phyloP scores from a whole-genome alignment of 2,329 filamentous ascomycete species.

The Calonectria multiphialidica region DNA sequence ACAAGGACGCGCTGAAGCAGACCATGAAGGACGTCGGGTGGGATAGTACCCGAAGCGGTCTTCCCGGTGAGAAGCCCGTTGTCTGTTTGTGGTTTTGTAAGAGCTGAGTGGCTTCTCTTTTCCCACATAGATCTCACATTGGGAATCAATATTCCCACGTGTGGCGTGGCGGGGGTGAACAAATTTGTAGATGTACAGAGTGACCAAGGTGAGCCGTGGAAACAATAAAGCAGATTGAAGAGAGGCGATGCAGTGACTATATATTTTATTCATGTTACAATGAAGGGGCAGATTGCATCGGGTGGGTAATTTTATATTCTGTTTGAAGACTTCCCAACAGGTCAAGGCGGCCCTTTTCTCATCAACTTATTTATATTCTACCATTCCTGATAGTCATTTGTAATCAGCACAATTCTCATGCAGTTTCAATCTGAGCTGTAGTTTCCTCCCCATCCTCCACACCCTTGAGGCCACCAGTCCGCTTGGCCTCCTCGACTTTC shows the following conservation, averaged over 20 bases:
- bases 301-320: too few relatives aligned
- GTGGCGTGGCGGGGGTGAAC: neutral
- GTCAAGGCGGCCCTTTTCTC: too few relatives aligned
- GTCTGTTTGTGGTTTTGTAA: slow-evolving; percentile 73
- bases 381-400: neutral
- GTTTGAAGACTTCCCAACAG: too few relatives aligned
- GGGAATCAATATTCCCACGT: neutral
- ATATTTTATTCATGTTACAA: neutral
- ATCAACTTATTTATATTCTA: too few relatives aligned
- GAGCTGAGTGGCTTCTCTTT: slow-evolving; percentile 48
- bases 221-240: neutral
- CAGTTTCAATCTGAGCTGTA: slow-evolving; percentile 35
- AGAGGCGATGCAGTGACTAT: neutral
- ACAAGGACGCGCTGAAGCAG: slow-evolving; percentile 61
- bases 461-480: slow-evolving; percentile 33
- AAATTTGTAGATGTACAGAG: neutral
- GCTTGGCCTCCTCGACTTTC: slow-evolving; percentile 37
- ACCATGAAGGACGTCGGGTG: slow-evolving; percentile 70
- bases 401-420: neutral
- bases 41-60: slow-evolving; percentile 63
- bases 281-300: neutral
- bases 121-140: neutral
- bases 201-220: neutral
- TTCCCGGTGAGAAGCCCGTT: slow-evolving; percentile 62
- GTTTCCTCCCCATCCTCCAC: slow-evolving; percentile 30